phyloP scores from a whole-genome alignment of 371 early-diverging fungal genomes.

The Apophysomyces sp. region DNA sequence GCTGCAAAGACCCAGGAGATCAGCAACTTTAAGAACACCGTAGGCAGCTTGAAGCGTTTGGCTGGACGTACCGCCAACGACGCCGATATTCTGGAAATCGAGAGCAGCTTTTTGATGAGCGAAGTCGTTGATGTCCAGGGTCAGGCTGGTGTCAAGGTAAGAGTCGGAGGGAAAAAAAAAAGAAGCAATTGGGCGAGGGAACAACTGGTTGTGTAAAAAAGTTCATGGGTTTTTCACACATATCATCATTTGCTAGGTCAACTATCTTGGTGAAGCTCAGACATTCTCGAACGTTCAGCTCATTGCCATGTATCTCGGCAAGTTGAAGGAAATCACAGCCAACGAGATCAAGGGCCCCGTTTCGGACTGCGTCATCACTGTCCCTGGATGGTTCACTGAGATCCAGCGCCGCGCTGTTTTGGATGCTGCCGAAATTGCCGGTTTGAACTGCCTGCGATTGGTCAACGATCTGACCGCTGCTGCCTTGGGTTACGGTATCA shows the following conservation, averaged over 20 bases:
- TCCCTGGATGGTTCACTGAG: conserved; percentile 96
- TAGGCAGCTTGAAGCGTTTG: conserved; percentile 93
- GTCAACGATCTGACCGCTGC: conserved; percentile 94
- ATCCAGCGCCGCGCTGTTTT: conserved; percentile 88
- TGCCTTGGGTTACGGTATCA: conserved; percentile 97
- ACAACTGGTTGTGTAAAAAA: not conserved
- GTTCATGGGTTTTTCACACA: too few relatives aligned
- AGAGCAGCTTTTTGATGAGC: conserved; percentile 79
- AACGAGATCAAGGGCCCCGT: conserved; percentile 83
- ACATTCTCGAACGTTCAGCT: conserved; percentile 89
- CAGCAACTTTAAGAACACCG: conserved; percentile 95
- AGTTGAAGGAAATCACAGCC: conserved; percentile 89
- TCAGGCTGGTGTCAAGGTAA: conserved; percentile 84
- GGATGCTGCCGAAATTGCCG: conserved; percentile 89
- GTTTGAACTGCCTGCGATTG: conserved; percentile 90
- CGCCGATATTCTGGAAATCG: conserved; percentile 82
- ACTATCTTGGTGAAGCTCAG: conserved; percentile 75
- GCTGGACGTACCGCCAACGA: conserved; percentile 92
- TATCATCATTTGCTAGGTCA: conserved; percentile 52
- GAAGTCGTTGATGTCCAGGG: conserved; percentile 82
- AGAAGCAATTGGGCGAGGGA: not conserved
- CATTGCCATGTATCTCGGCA: conserved; percentile 90
- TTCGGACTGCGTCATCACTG: conserved; percentile 93
- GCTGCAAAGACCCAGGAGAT: conserved; percentile 93
- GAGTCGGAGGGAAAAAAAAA: not conserved